Evolutionary conservation across 495 filamentous ascomycete genomes (phyloP), one percentile per base, ranked within the genome.

Genomic region (Amphirosellinia nigrospora): DNA sequence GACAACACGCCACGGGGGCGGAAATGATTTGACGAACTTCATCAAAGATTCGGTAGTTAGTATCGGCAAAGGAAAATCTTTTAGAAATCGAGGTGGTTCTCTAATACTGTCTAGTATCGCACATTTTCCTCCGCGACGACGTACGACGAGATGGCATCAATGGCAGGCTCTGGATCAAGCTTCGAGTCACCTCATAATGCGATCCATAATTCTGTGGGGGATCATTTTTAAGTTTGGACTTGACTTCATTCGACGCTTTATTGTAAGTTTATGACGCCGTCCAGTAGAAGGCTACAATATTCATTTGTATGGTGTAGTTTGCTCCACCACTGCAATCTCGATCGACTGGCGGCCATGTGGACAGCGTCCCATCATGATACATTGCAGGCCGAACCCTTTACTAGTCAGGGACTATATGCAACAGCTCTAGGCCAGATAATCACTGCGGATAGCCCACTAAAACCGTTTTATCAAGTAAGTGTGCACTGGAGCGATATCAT

Each of bases 261-360:
- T 82, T 83, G 79, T 80, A 70, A 16, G 80, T 73, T 4, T 26
- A 15, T 55, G 38, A 7, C 36, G 34, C 21, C 36, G 16, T 55
- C 39, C 0, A 6, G 38, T 7, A 7, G 13, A 28, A 26, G n/a
- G 21, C 19, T 41, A 43, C 28, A 23, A 23, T 50, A 43, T 26
- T 59, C 62, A 55, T 15, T 43, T 58, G 13, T 64, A 30, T 71
- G 50, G 9, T 4, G 21, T 34, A 66, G 69, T 45, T 9, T 83
- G 77, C 76, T 82, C 39, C 76, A 82, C 68, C 80, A 83, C 73
- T 78, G 76, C 66, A 86, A 87, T 64, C 72, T 86, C 50, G 85
- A 86, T 76, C 82, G 83, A 21, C 75, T 86, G 34, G 68, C 82
- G 28, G 82, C 82, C 4, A 73, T 86, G 60, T 86, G 79, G 81